These are phyloP conservation scores for Trichoderma sp. DNA, from an alignment of 2,329 filamentous ascomycete species.

Conservation along the genomic window DNA sequence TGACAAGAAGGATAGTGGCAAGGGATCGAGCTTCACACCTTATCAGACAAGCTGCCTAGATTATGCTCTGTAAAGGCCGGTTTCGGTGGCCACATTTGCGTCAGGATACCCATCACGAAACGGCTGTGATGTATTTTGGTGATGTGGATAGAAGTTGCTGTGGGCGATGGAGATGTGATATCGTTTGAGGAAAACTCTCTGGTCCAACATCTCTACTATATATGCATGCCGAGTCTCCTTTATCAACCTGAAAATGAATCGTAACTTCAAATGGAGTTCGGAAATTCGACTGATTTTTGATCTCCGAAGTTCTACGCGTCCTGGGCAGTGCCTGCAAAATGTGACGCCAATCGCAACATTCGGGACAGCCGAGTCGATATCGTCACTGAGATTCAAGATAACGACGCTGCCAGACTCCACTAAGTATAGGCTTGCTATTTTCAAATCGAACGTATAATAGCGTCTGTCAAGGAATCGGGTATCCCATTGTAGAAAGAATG, in stretches of 20 bases:
- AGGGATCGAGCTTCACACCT: constrained; percentile 47
- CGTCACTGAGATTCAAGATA: background rate
- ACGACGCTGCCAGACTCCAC: background rate
- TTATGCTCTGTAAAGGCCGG: constrained; percentile 52
- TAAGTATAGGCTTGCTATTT: background rate
- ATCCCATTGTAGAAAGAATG: constrained; percentile 3
- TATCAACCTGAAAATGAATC: background rate
- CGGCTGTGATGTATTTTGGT: too few species aligned
- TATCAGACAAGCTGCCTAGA: constrained; percentile 52
- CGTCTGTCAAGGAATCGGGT: background rate
- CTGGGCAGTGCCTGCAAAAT: background rate
- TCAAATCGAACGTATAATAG: background rate
- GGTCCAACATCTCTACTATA: background rate
- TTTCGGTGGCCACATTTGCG: constrained; percentile 22
- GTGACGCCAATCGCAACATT: background rate
- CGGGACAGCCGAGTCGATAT: background rate
- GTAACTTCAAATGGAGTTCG: background rate
- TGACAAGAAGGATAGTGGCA: accelerated
- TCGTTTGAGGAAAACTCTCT: background rate
- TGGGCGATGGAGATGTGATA: background rate
- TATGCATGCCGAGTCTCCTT: background rate
- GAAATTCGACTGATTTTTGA: background rate
- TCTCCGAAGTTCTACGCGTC: background rate
- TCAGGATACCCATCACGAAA: background rate
- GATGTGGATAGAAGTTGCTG: background rate